Conservation (phyloP, 306 rosid genomes). For the Lablab purpureus region DNA sequence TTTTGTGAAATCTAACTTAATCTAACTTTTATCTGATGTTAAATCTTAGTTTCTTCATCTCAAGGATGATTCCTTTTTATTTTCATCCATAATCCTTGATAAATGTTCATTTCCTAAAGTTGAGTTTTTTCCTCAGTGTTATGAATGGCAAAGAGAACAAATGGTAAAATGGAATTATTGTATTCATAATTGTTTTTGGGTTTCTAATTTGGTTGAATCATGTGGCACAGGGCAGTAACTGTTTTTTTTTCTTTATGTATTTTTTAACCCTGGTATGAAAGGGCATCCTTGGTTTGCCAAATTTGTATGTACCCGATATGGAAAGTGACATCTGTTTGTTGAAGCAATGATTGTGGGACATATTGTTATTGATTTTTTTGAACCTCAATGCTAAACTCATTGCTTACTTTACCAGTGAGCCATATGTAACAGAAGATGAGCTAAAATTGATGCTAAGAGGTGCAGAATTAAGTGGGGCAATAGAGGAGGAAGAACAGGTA, state of each 20-base stretch:
- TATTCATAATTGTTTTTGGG: constrained; percentile 36
- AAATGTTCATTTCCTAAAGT: constrained; percentile 28
- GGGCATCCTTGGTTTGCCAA: background rate
- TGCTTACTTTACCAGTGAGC: constrained; percentile 70
- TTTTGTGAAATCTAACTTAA: constrained; percentile 35
- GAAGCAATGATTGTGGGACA: constrained; percentile 20
- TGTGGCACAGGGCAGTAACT: background rate
- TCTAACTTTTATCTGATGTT: constrained; percentile 32
- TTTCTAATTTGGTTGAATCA: constrained; percentile 29
- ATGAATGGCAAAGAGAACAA: background rate
- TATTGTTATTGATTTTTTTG: constrained; percentile 28
- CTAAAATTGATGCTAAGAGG: constrained; percentile 97
- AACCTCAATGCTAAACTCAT: constrained; percentile 21
- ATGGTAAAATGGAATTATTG: constrained; percentile 19
- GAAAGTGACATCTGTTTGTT: constrained; percentile 43
- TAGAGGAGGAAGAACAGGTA: constrained; percentile 99
- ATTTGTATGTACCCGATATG: background rate
- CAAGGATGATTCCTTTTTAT: constrained; percentile 18
- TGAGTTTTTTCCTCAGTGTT: constrained; percentile 24
- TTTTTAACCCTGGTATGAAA: constrained; percentile 15
- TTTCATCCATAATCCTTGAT: constrained; percentile 13
- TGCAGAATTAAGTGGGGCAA: constrained; percentile 98
- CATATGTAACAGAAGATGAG: constrained; percentile 98
- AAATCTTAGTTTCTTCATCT: constrained; percentile 33
- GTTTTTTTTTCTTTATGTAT: background rate